A percentile compares a stretch with the other conserved stretches of the same genome.
Evolutionary conservation across 2,329 filamentous ascomycete genomes (phyloP).

Genomic region (Phialophora macrospora): DNA sequence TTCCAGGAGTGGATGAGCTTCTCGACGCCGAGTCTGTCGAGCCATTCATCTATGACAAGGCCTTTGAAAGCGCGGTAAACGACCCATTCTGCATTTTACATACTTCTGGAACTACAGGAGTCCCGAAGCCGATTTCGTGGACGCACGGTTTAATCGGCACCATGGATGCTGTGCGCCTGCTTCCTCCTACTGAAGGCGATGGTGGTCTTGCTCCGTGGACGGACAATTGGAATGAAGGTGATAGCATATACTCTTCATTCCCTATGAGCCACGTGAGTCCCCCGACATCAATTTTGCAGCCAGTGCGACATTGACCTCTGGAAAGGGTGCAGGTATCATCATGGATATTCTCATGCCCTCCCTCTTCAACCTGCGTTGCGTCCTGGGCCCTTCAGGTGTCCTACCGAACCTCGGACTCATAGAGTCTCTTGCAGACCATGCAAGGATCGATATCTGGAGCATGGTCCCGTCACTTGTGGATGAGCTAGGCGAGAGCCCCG

Average conservation of each 20-base stretch:
- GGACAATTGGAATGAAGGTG: conserved; percentile 11
- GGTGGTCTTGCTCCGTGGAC: conserved; percentile 17
- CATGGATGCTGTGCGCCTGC: conserved; percentile 20
- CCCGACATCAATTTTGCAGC: too few species aligned
- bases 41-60: background rate
- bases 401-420: conserved; percentile 6
- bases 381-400: conserved; percentile 1
- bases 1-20: conserved; percentile 5
- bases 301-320: background rate
- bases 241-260: conserved; percentile 19
- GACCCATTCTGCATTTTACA: conserved; percentile 46
- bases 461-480: conserved; percentile 7
- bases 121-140: conserved; percentile 46
- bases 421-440: conserved; percentile 4
- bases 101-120: conserved; percentile 47
- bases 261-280: conserved; percentile 15
- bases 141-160: conserved; percentile 22
- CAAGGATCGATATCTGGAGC: conserved; percentile 5
- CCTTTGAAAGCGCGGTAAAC: conserved; percentile 7
- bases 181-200: conserved; percentile 15
- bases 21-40: conserved; percentile 3
- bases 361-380: conserved; percentile 5
- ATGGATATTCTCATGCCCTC: conserved; percentile 9
- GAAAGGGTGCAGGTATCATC: conserved; percentile 6
- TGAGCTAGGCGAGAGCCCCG: conserved; percentile 1